Percentiles rank a stretch among this genome's conserved stretches.
phyloP scores from a whole-genome alignment of 306 rosid species.

The Malus sylvestris region DNA sequence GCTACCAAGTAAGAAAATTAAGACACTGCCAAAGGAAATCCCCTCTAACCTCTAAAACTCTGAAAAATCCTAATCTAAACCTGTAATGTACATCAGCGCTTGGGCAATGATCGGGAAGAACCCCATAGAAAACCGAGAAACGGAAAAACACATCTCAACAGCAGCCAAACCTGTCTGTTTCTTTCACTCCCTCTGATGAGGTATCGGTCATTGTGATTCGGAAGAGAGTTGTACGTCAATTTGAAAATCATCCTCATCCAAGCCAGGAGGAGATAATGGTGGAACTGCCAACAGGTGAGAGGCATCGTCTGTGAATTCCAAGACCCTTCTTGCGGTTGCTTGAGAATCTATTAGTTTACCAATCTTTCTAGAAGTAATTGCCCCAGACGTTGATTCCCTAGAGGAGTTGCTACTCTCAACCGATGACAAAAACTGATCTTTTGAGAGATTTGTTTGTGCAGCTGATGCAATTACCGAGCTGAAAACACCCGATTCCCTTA shows the following conservation, averaged over 20 bases:
- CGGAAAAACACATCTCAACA: constrained; percentile 16
- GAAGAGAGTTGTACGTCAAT: constrained; percentile 12
- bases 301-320: constrained; percentile 38
- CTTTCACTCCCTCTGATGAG: constrained; percentile 25
- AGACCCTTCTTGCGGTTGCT: constrained; percentile 56
- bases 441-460: constrained; percentile 39
- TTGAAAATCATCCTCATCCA: constrained; percentile 28
- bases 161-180: constrained; percentile 34
- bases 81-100: constrained; percentile 64
- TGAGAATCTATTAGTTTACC: constrained; percentile 44
- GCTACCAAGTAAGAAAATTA: neutral
- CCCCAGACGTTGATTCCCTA: constrained; percentile 35
- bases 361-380: constrained; percentile 51
- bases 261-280: constrained; percentile 72
- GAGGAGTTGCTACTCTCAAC: constrained; percentile 67
- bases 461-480: constrained; percentile 61
- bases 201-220: constrained; percentile 12
- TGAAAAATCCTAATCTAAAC: constrained; percentile 45
- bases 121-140: constrained; percentile 27
- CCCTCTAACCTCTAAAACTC: constrained; percentile 25
- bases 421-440: constrained; percentile 58
- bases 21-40: neutral
- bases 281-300: constrained; percentile 56
- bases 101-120: constrained; percentile 77
- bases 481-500: constrained; percentile 75